Base-by-base conservation (phyloP, 331 rosid genomes). In the Ulmus americana region DNA sequence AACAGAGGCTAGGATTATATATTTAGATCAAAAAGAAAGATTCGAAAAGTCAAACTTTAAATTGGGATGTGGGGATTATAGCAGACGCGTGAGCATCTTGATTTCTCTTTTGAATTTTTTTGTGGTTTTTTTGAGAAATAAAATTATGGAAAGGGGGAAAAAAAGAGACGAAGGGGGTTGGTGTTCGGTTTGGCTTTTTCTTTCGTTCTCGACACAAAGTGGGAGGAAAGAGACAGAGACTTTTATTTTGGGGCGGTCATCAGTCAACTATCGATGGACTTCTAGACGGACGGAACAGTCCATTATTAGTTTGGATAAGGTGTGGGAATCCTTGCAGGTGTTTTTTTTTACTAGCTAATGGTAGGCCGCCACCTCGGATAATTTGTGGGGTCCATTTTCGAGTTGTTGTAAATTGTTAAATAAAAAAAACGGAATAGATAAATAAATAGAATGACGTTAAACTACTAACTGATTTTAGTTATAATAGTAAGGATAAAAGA, bases 51-150 rank as follows among this genome's bases (percentile, higher is more conserved):
- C 13, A 7, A 3, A 15, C 8, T 14, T 44, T 15, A 61, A 8
- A 20, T 12, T 39, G 5, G 15, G 6, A 42, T 18, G 56, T n/a
- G 63, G 28, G 52, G 45, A 16, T 42, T 0, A 20, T 20, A 60
- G 45, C 40, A 55, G 5, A 45, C 1, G 61, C 44, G 72, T 58
- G 61, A 58, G 69, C 51, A 53, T 70, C 66, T 70, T 8, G 70
- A 65, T 22, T 39, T 40, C 47, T 70, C 73, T 38, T 16, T 15
- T n/a, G 16, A 9, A 8, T 39, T 48, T 52, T 70, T 49, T 20
- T 20, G 22, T 20, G 22, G 22, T 20, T 20, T 20, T 63, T 15
- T 49, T 5, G 55, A 7, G 13, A 0, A 16, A 45, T 50, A 58
- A 51, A 16, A 35, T 38, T 22, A 45, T 4, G 7, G 40, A 9